phyloP scores from a whole-genome alignment of 2,329 filamentous ascomycete species.

The Cytospora chrysosperma region DNA sequence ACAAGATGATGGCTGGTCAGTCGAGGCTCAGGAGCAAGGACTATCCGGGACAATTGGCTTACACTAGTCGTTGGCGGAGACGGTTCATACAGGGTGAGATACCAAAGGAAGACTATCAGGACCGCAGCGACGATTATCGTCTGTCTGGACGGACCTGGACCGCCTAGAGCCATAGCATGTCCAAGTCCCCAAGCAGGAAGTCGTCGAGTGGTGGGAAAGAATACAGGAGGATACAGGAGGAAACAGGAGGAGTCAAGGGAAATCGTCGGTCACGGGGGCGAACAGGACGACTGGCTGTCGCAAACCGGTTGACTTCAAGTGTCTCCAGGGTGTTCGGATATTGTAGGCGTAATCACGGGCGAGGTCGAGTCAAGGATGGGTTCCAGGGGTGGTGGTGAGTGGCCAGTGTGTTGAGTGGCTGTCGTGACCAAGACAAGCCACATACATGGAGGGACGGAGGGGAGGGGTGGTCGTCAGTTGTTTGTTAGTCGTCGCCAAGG shows the following conservation, averaged over 20 bases:
- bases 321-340: too few species aligned
- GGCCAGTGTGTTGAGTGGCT: too few species aligned
- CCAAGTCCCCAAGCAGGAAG: neutral
- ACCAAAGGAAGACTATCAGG: conserved; percentile 20
- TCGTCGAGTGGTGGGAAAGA: neutral
- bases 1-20: neutral
- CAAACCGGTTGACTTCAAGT: neutral
- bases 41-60: conserved; percentile 14
- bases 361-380: neutral
- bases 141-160: conserved; percentile 21
- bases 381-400: too few species aligned
- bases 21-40: neutral
- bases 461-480: neutral
- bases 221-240: too few species aligned
- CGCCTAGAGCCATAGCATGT: conserved; percentile 23
- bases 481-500: too few species aligned
- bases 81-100: conserved; percentile 13
- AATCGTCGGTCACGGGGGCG: too few species aligned
- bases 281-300: conserved; percentile 5
- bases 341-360: neutral
- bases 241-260: neutral
- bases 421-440: too few species aligned
- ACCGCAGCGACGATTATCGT: conserved; percentile 21
- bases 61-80: conserved; percentile 11
- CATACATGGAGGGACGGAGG: too few species aligned